Evolutionary conservation across 306 rosid genomes (phyloP), one percentile per base, ranked within the genome.

Genomic region (Pyrus pyrifolia): DNA sequence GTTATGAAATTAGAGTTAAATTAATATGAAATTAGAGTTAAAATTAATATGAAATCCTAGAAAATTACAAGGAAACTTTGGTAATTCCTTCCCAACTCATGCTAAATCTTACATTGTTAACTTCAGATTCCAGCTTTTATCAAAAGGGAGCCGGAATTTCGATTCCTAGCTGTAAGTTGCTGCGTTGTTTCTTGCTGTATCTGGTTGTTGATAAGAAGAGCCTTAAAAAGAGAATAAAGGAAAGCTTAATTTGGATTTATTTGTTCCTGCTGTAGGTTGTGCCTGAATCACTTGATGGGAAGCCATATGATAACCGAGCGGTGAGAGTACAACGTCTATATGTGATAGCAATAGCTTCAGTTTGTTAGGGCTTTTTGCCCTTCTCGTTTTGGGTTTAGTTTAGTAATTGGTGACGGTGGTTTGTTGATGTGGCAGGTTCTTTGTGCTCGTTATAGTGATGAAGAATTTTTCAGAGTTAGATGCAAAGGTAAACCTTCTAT

Each of bases 371-470:
- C 29, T 2, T 35, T 18, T 25, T 6, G 14, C 9, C 52, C 52
- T 33, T 52, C 3, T 49, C 9, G 4, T 62, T 40, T 23, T 77
- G 10, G 59, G 22, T 65, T 82, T 65, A 59, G 22, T 61, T 49
- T 23, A 67, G 68, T 55, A 11, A n/a, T 76, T 59, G 22, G n/a
- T 30, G 21, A 17, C 53, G 30, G 4, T 49, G 58, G 31, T 70
- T 61, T 64, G 53, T n/a, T 71, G 31, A 23, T 68, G 73, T 67
- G 38, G 30, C 91, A 94, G 98, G 94, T 94, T 78, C 93, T 94
- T 75, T 94, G 98, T 83, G 89, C 90, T 80, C 96, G 91, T 11
- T 94, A 85, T 65, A 91, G 91, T 75, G 97, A 93, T 57, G 98
- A 94, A 78, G 97, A 94, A 55, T 94, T 91, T 79, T 83, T 94